phyloP scores from a whole-genome alignment of 805 yeast species.

The Saturnispora sekii region DNA sequence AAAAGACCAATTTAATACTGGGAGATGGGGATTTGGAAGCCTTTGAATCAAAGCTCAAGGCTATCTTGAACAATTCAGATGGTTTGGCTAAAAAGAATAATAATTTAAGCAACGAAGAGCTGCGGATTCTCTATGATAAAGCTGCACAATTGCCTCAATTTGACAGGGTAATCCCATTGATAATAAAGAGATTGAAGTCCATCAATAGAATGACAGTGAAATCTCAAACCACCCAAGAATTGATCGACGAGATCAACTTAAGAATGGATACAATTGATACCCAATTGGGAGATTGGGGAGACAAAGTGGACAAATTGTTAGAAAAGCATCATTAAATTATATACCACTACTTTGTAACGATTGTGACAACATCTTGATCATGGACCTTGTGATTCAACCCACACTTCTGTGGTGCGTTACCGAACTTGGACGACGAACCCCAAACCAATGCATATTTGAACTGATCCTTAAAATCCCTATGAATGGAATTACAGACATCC shows the following conservation, averaged over 20 bases:
- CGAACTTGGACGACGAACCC: constrained; percentile 82
- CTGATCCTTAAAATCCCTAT: constrained; percentile 82
- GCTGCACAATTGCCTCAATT: constrained; percentile 15
- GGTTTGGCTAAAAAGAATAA: constrained; percentile 8
- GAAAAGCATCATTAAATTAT: neutral
- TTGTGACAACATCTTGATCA: constrained; percentile 91
- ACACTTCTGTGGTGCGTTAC: constrained; percentile 91
- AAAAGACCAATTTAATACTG: constrained; percentile 15
- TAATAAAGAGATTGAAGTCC: constrained; percentile 15
- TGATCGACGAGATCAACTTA: constrained; percentile 17
- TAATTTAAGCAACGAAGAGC: constrained; percentile 15
- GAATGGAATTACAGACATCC: constrained; percentile 85
- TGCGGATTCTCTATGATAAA: constrained; percentile 16
- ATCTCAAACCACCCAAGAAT: constrained; percentile 13
- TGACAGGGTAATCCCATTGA: constrained; percentile 12
- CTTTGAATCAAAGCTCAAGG: constrained; percentile 12
- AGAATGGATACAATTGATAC: constrained; percentile 17
- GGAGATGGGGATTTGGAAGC: constrained; percentile 14
- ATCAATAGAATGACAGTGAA: constrained; percentile 14
- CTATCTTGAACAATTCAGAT: constrained; percentile 9
- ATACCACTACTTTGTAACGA: constrained; percentile 60
- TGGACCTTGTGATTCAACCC: constrained; percentile 75
- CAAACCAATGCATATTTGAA: constrained; percentile 93
- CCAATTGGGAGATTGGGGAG: constrained; percentile 7
- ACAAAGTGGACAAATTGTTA: constrained; percentile 7